phyloP scores from a whole-genome alignment of 352 stramenopile species.

The Discostella stelligera region DNA sequence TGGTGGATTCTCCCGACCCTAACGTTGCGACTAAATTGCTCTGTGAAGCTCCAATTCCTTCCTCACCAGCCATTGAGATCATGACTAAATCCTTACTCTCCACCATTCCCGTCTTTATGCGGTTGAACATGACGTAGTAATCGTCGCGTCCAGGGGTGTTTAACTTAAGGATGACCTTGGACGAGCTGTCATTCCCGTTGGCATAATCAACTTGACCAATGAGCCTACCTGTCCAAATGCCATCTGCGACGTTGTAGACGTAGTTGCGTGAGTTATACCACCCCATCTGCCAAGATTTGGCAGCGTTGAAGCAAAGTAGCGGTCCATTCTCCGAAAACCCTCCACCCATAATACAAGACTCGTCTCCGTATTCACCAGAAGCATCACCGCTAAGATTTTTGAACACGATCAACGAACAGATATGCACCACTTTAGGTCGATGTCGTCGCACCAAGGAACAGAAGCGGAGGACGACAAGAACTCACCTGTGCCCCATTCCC shows the following conservation, averaged over 20 bases:
- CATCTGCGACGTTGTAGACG: constrained; percentile 13
- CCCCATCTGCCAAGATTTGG: constrained; percentile 42
- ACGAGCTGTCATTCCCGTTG: constrained; percentile 14
- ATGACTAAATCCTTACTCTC: constrained; percentile 24
- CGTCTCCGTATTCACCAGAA: constrained; percentile 34
- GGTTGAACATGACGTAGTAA: constrained; percentile 31
- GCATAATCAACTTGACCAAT: constrained; percentile 33
- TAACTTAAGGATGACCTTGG: constrained; percentile 16
- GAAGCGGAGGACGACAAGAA: too few species aligned
- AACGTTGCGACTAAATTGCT: constrained; percentile 12
- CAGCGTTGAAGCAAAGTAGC: constrained; percentile 47
- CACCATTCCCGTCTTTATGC: constrained; percentile 11
- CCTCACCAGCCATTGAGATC: constrained; percentile 13
- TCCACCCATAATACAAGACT: constrained; percentile 27
- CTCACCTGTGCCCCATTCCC: constrained; percentile 13
- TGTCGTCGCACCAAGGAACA: too few species aligned
- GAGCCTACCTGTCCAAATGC: constrained; percentile 22
- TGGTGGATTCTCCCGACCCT: constrained; percentile 9
- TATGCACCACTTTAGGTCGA: too few species aligned
- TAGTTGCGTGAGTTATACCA: constrained; percentile 33
- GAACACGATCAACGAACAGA: too few species aligned
- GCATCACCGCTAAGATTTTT: not conserved
- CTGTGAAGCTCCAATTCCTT: not conserved
- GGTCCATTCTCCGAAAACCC: constrained; percentile 22
- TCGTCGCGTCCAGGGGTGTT: constrained; percentile 2